A percentile compares a stretch with the other conserved stretches of the same genome.
phyloP scores from a whole-genome alignment of 352 stramenopile genomes.

The Poterioochromonas sp. region DNA sequence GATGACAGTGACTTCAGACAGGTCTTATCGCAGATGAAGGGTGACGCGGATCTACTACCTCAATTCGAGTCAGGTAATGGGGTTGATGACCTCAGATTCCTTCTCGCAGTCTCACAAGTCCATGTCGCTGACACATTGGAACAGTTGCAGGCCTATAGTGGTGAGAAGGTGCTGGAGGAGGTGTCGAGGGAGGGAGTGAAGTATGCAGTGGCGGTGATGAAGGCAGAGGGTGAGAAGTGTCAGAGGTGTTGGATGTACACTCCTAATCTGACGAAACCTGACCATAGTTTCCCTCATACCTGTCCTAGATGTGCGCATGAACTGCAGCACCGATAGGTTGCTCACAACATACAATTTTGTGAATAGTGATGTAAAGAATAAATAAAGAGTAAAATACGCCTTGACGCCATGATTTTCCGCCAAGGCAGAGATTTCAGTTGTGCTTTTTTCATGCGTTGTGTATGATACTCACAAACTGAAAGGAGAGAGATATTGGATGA shows the following conservation, averaged over 20 bases:
- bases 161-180: conserved; percentile 20
- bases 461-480: too few species aligned
- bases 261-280: conserved; percentile 11
- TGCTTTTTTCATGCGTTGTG: too few species aligned
- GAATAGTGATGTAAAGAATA: too few species aligned
- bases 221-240: conserved; percentile 66
- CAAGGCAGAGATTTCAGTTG: too few species aligned
- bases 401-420: too few species aligned
- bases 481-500: too few species aligned
- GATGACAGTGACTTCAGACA: conserved; percentile 41
- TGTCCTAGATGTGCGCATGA: too few species aligned
- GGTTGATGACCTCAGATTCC: conserved; percentile 48
- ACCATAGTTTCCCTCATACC: neutral
- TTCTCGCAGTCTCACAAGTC: conserved; percentile 48
- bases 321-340: too few species aligned
- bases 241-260: conserved; percentile 72
- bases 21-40: conserved; percentile 48
- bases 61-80: conserved; percentile 56
- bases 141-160: conserved; percentile 25
- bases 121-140: conserved; percentile 26
- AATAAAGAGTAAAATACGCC: too few species aligned
- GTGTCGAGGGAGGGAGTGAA: neutral
- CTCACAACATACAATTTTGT: too few species aligned
- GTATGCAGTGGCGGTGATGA: conserved; percentile 50
- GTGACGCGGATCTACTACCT: conserved; percentile 52